Percentiles rank a stretch among this genome's conserved stretches.
Conservation (phyloP, 176 grass and related monocot species). For the Oryza nivara region DNA sequence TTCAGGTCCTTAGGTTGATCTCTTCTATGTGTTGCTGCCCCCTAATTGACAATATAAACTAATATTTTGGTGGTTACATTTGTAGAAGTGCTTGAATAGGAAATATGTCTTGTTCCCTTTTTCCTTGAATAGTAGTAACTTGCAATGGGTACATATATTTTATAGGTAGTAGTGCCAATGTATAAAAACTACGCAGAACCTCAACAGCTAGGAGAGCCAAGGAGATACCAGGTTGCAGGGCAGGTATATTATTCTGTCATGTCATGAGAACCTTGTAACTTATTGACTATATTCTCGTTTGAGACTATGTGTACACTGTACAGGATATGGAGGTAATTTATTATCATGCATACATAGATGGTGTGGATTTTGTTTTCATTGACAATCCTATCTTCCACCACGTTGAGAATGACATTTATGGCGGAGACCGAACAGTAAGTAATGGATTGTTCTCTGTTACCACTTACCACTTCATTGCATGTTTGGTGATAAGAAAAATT, state of each 20-base stretch:
- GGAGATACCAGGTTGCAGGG: slow-evolving; percentile 73
- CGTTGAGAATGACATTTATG: slow-evolving; percentile 86
- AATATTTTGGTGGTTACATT: slow-evolving; percentile 22
- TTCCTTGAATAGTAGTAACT: slow-evolving; percentile 13
- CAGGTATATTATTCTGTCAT: slow-evolving; percentile 62
- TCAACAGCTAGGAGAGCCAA: slow-evolving; percentile 66
- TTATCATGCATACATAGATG: slow-evolving; percentile 79
- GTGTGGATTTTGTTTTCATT: slow-evolving; percentile 95
- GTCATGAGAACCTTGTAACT: slow-evolving; percentile 9
- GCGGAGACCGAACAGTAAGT: slow-evolving; percentile 80
- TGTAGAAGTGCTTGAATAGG: neutral
- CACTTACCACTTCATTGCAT: slow-evolving; percentile 25
- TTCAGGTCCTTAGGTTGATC: no score
- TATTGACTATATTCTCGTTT: slow-evolving; percentile 18
- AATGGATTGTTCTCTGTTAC: slow-evolving; percentile 35
- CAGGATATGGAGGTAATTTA: slow-evolving; percentile 92
- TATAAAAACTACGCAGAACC: slow-evolving; percentile 74
- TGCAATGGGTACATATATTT: slow-evolving; percentile 38
- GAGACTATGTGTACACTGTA: slow-evolving; percentile 39
- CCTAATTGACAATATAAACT: neutral
- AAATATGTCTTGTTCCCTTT: slow-evolving; percentile 9
- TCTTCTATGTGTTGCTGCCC: neutral
- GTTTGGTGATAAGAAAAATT: slow-evolving; percentile 23
- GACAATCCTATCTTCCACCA: slow-evolving; percentile 75
- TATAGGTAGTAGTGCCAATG: slow-evolving; percentile 77